Evolutionary conservation across 2,329 filamentous ascomycete genomes (phyloP), one percentile per base, ranked within the genome.

Genomic region (Sphaceloma murrayae): DNA sequence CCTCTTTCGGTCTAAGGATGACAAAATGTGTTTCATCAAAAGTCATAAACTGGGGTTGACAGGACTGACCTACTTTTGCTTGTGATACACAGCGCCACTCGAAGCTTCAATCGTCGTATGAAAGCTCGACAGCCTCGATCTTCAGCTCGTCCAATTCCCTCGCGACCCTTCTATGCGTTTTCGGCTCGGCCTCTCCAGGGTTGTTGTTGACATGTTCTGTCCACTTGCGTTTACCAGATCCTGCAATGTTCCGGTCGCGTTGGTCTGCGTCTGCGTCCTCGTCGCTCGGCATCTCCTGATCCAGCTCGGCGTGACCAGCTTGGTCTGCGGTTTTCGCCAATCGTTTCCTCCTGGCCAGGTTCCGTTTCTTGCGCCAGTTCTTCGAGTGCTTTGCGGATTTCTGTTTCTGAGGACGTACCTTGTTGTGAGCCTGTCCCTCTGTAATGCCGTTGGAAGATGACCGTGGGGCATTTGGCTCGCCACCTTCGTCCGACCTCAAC

Each of bases 151-250:
- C 68, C 29, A 66, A 57, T 24, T 68, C 66, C 18, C 62, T 63
- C 4, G 64, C 66, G 34, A 67, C 53, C 24, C 67, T 62, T 51
- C 66, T 62, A 19, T 67, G 62, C 36, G 67, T 68, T 56, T 65
- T 59, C 29, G 67, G 47, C n/a, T 54, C 48, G 2, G 57, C 52
- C 43, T 62, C 58, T 5, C 54, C 55, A 2, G 24, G 21, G 29
- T 63, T 60, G 36, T 58, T 54, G 3, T 64, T 57, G 11, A 61
- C 56, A 32, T 56, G 61, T 14, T 50, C 42, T 43, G 61, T 58
- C 60, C 60, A 63, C 36, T 57, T 57, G 2, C 60, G 53, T 46
- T 62, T n/a, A 17, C 19, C 7, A n/a, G 7, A n/a, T 27, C 16
- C n/a, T 29, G 21, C 8, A 22, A 13, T 5, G 36, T 13, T 13